Base-by-base conservation (phyloP, 768 basidiomycete genomes). In the Pleurotus salmoneostramineus region DNA sequence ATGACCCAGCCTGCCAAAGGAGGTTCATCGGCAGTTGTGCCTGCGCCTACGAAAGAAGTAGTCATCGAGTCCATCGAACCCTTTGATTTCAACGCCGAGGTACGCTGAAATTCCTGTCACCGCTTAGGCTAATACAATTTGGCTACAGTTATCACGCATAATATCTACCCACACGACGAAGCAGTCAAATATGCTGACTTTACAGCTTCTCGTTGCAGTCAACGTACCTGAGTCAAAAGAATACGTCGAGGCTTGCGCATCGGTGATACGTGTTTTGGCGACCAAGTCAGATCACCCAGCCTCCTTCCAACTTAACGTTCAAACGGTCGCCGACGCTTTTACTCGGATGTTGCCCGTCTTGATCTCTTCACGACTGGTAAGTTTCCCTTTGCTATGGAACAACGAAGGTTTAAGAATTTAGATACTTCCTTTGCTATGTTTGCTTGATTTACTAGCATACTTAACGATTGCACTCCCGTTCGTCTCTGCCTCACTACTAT, bases 21-120 rank as follows among this genome's bases (percentile, higher is more conserved):
- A 27, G 21, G 21, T 27, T 27, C 21, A 27, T 27, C 21, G 21
- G 21, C 21, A 27, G 56, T 63, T 21, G 73, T 68, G 32, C 66
- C 66, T 21, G 50, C 59, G 11, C 21, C 63, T 48, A 42, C 63
- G 15, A 75, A 77, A 50, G 72, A 71, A 34, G 21, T 27, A 27
- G 14, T 17, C 14, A 36, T 68, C 8, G 70, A 75, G 14, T 64
- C 66, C 6, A 61, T 76, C n/a, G 71, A 74, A 42, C 72, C 72
- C 50, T 71, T 78, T 10, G 80, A 83, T 59, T 82, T 82, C 82
- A 79, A 74, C 58, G 72, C 74, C 14, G 80, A 85, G 75, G 88
- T 89, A 66, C 17, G 71, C 67, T 6, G 31, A 12, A 32, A 32
- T 21, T 17, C 32, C 11, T 40, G 7, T 6, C 21, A 27, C 10